phyloP scores from a whole-genome alignment of 2,329 filamentous ascomycete species.

The Fusarium dimerum region DNA sequence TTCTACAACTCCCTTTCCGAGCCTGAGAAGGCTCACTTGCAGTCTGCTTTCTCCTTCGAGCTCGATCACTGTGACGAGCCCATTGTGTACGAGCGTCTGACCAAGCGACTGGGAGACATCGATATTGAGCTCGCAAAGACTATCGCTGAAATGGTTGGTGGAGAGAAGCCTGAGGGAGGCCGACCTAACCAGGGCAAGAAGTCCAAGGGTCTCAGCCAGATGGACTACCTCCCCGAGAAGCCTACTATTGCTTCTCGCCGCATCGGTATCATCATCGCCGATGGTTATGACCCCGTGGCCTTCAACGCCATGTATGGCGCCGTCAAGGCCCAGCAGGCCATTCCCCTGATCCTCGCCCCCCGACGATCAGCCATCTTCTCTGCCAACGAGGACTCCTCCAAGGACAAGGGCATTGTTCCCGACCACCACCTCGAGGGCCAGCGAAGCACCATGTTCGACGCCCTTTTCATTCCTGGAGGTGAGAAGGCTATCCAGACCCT shows the following conservation, averaged over 20 bases:
- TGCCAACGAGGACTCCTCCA: conserved; percentile 54
- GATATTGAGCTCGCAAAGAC: conserved; percentile 68
- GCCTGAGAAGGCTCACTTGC: conserved; percentile 69
- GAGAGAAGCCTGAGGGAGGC: conserved; percentile 54
- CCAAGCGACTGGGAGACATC: conserved; percentile 69
- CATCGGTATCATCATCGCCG: conserved; percentile 74
- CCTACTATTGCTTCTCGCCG: conserved; percentile 71
- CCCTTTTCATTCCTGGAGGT: conserved; percentile 75
- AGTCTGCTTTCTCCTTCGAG: conserved; percentile 74
- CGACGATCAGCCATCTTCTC: conserved; percentile 67
- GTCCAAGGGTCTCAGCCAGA: conserved; percentile 67
- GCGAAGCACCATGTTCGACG: conserved; percentile 80
- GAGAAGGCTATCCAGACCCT: conserved; percentile 63
- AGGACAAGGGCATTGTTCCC: conserved; percentile 58
- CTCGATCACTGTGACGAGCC: conserved; percentile 82
- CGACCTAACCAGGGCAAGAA: conserved; percentile 66
- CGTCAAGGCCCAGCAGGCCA: conserved; percentile 60
- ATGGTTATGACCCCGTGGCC: conserved; percentile 70
- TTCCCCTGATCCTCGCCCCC: conserved; percentile 72
- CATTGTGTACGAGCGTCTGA: conserved; percentile 71
- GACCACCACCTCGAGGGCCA: conserved; percentile 81
- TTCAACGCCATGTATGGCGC: conserved; percentile 67
- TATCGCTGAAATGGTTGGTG: conserved; percentile 72
- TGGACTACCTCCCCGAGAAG: conserved; percentile 62
- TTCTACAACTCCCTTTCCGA: conserved; percentile 78